Evolutionary conservation across 2,329 filamentous ascomycete genomes (phyloP).

Genomic region (Camillea tinctor): DNA sequence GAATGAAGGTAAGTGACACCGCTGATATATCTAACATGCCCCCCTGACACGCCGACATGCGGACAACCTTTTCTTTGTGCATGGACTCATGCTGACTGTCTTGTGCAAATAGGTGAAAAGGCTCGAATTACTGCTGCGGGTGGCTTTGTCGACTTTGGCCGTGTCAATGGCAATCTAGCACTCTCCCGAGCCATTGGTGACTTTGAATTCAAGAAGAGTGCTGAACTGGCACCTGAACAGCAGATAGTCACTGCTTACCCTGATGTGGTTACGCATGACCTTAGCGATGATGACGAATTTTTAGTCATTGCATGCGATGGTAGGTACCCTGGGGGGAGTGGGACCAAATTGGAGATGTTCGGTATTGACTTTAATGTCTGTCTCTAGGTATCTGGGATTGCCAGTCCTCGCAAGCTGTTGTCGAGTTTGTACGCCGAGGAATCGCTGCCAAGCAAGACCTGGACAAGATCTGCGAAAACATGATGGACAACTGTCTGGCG

Average conservation of each 20-base stretch:
- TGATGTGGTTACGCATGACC: slow-evolving; percentile 87
- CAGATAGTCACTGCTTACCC: slow-evolving; percentile 98
- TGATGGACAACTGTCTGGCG: slow-evolving; percentile 99
- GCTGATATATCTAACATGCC: background rate
- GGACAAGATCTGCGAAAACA: slow-evolving; percentile 96
- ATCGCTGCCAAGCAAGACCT: slow-evolving; percentile 96
- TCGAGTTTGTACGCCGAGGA: slow-evolving; percentile 94
- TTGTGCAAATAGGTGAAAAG: slow-evolving; percentile 69
- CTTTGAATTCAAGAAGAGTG: slow-evolving; percentile 99
- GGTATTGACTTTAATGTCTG: background rate
- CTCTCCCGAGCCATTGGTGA: slow-evolving; percentile 96
- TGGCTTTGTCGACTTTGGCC: slow-evolving; percentile 96
- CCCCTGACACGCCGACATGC: background rate
- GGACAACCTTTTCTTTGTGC: slow-evolving; percentile 5
- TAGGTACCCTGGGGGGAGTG: slow-evolving; percentile 43
- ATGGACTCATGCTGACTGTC: slow-evolving; percentile 6
- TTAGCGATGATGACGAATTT: slow-evolving; percentile 94
- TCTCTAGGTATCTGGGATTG: slow-evolving; percentile 95
- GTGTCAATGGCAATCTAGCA: slow-evolving; percentile 96
- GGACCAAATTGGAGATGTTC: background rate
- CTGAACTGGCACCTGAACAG: slow-evolving; percentile 93
- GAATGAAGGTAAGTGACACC: slow-evolving; percentile 72
- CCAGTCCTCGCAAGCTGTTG: slow-evolving; percentile 94
- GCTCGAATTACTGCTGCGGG: slow-evolving; percentile 93
- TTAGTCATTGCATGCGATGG: slow-evolving; percentile 89